phyloP scores from a whole-genome alignment of 2,329 filamentous ascomycete genomes.

The Verticillium longisporum region DNA sequence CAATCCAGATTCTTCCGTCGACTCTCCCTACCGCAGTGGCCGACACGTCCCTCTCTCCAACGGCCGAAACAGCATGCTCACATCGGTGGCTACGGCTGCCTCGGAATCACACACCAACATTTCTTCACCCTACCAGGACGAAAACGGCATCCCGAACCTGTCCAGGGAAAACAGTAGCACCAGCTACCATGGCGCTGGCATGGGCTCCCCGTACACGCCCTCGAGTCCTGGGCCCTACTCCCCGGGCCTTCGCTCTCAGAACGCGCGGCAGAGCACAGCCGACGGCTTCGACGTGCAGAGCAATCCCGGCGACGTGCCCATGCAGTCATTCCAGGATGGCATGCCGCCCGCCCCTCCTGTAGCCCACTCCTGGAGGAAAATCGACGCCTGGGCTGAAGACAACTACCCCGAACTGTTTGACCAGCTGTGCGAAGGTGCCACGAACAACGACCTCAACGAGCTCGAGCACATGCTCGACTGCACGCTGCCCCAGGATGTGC shows the following conservation, averaged over 20 bases:
- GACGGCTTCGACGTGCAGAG: constrained; percentile 61
- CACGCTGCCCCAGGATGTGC: constrained; percentile 85
- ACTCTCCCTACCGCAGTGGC: constrained; percentile 88
- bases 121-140: constrained; percentile 70
- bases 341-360: constrained; percentile 84
- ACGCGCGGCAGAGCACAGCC: constrained; percentile 57
- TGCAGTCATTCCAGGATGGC: constrained; percentile 93
- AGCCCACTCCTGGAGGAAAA: constrained; percentile 84
- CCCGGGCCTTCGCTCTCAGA: constrained; percentile 77
- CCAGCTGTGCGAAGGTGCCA: constrained; percentile 87
- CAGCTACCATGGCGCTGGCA: constrained; percentile 55
- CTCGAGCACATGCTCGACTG: constrained; percentile 94
- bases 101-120: constrained; percentile 84
- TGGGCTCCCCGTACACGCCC: constrained; percentile 35
- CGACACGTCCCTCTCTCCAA: constrained; percentile 84
- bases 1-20: constrained; percentile 74
- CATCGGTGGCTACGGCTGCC: constrained; percentile 74
- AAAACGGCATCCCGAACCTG: constrained; percentile 49
- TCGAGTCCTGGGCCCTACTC: constrained; percentile 71
- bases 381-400: constrained; percentile 89
- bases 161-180: constrained; percentile 43
- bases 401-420: constrained; percentile 94
- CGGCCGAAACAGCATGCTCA: constrained; percentile 73
- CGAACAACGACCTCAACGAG: constrained; percentile 92
- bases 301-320: constrained; percentile 77